These are phyloP conservation scores for Colletotrichum echinochloae DNA, from an alignment of 2,329 filamentous ascomycete genomes.

Conservation along the genomic window DNA sequence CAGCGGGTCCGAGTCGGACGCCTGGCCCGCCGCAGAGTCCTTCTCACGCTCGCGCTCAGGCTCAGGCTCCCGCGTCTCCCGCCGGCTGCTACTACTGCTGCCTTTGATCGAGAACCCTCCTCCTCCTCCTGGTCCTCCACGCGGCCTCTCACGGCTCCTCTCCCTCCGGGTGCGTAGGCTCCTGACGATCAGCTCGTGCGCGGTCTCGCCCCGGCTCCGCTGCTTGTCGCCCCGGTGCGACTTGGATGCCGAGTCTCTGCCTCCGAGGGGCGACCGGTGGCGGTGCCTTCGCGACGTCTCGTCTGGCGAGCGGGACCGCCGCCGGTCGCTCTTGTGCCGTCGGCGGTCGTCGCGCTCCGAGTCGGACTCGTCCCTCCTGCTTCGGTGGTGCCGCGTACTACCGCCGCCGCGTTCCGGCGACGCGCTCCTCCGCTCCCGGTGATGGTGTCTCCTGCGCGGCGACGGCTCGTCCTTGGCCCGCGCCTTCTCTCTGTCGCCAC, in stretches of 20 bases:
- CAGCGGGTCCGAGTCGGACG: conserved; percentile 79
- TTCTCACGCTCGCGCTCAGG: conserved; percentile 13
- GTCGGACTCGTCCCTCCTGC: conserved; percentile 22
- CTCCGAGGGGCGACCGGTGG: conserved; percentile 45
- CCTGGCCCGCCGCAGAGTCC: too few species aligned
- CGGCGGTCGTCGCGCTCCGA: conserved; percentile 33
- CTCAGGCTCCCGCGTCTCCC: background rate
- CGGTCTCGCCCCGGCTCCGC: conserved; percentile 32
- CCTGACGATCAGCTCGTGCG: conserved; percentile 4
- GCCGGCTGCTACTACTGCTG: conserved; percentile 6
- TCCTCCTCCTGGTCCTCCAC: too few species aligned
- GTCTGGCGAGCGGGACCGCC: conserved; percentile 50
- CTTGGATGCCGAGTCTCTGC: background rate
- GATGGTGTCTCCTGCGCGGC: conserved; percentile 20
- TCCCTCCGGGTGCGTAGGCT: background rate
- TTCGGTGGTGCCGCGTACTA: conserved; percentile 17
- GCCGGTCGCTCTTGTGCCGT: conserved; percentile 37
- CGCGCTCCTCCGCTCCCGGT: conserved; percentile 26
- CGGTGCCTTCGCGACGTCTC: conserved; percentile 48
- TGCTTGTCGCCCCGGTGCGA: conserved; percentile 41
- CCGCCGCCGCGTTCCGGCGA: conserved; percentile 32
- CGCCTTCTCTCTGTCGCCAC: conserved; percentile 26
- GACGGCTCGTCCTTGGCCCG: conserved; percentile 4
- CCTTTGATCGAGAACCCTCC: conserved; percentile 23
- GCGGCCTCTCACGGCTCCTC: conserved; percentile 12